Base-by-base conservation (phyloP, 306 rosid genomes). In the Fagus crenata region DNA sequence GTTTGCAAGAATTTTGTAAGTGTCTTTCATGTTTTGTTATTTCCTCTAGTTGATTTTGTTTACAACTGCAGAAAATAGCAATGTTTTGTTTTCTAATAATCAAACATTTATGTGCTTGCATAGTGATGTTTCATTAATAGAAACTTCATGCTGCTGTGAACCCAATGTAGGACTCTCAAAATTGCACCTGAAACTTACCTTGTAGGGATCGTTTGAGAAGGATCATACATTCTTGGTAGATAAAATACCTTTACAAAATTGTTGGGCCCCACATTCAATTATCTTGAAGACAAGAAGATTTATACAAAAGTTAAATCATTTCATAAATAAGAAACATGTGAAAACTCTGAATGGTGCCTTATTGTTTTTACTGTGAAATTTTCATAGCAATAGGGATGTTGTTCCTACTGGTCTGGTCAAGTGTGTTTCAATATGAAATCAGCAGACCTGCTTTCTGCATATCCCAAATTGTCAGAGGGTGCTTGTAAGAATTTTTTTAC, bases 1-100 rank as follows among this genome's bases (percentile, higher is more conserved):
- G 98, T 96, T 82, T 96, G 99, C 81, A 87, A 49, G 53, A 93
- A 64, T 83, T 96, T 87, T 53, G 99, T 96, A 81, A 89, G 99
- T 78, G 28, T 83, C 69, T 83, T 77, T 75, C 53, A 33, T 75
- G 9, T 72, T 76, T 15, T 8, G 59, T 32, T 67, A 53, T 80
- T 36, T 40, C 39, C 49, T 49, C 31, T 58, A 33, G 65, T 28
- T 8, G 35, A 59, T 59, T 31, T 59, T 18, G 17, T 12, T n/a
- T 58, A n/a, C 37, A 33, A 35, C 31, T 17, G 5, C 18, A 59
- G 13, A 12, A 59, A 4, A 12, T 59, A 58, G 14, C 64, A 18
- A 58, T 58, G 32, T 28, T 58, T 58, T 3, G 5, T 28, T 58
- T 58, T 58, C 64, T 58, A 28, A n/a, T 58, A 28, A 28, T 58